Conservation (phyloP, 2,329 filamentous ascomycete genomes). For the Fusarium sp. region DNA sequence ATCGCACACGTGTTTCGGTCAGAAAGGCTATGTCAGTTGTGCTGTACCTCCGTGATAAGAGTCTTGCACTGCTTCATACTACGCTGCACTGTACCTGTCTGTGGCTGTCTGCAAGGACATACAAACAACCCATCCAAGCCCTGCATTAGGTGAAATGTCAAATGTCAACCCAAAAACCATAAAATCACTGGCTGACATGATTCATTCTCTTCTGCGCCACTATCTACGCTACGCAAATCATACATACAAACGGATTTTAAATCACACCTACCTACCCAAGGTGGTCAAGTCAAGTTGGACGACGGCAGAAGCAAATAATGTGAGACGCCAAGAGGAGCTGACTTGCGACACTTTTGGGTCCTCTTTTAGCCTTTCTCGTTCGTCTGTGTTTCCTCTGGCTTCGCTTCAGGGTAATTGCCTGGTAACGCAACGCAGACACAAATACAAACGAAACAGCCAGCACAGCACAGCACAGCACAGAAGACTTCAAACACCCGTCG, state of each 20-base stretch:
- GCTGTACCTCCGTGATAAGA: neutral
- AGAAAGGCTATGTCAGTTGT: neutral
- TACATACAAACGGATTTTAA: neutral
- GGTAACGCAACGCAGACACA: slow-evolving; percentile 29
- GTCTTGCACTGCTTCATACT: neutral
- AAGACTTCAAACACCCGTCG: neutral
- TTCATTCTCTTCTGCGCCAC: neutral
- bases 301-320: slow-evolving; percentile 4
- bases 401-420: slow-evolving; percentile 21
- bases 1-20: slow-evolving; percentile 23
- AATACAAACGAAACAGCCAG: slow-evolving; percentile 17
- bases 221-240: neutral
- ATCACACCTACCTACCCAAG: neutral
- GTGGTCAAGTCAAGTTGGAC: neutral
- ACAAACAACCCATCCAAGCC: slow-evolving; percentile 3
- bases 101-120: slow-evolving; percentile 5
- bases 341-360: slow-evolving; percentile 18
- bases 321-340: slow-evolving; percentile 24
- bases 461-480: neutral
- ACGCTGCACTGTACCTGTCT: neutral
- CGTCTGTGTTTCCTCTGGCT: neutral
- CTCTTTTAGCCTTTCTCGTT: neutral
- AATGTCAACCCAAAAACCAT: too few relatives aligned
- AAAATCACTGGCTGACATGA: neutral
- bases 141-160: slow-evolving; percentile 15